Evolutionary conservation across 129 eudicot species (phyloP), one percentile per base, ranked within the genome.

Genomic region (Lactuca sativa): DNA sequence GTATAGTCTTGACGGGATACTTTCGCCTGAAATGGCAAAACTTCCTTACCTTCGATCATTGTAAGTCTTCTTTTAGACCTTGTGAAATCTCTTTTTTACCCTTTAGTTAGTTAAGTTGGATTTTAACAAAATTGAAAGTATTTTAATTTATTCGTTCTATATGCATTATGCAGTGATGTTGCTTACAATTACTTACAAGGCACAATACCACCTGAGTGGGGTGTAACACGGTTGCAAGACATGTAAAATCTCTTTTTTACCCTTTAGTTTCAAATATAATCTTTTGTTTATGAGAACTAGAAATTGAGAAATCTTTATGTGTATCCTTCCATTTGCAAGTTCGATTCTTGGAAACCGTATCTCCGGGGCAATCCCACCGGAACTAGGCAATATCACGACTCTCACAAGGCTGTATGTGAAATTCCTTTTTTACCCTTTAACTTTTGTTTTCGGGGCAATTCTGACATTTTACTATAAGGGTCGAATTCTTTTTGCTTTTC

Each of bases 171-270:
- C 79, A 92, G 98, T 73, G 96, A 92, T 82, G 75, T 89, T 74
- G 96, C 95, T 25, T 89, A 84, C 77, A 92, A 89, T 71, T 86
- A 78, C 75, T 78, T 92, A 66, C 60, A 61, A 56, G 98, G 98
- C 66, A 64, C 82, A 44, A 84, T 92, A 66, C 98, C 98, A 6
- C 70, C 69, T 34, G 95, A 86, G 69, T 92, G 95, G 98, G 91
- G 86, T 74, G 65, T 77, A 15, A 75, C 80, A 34, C 89, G 56
- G 77, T 66, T 92, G 69, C 70, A 62, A 65, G 78, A 36, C 9
- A 77, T 92, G 97, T 92, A 67, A 40, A 69, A 53, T 55, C 80
- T 64, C 64, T 70, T 30, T 47, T 51, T 64, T 47, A 31, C 66
- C 43, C 64, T 56, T 9, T 15, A 3, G 12, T 36, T 62, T 59